Evolutionary conservation across 73 alveolate species (phyloP).

Genomic region (Tetrahymena malaccensis): DNA sequence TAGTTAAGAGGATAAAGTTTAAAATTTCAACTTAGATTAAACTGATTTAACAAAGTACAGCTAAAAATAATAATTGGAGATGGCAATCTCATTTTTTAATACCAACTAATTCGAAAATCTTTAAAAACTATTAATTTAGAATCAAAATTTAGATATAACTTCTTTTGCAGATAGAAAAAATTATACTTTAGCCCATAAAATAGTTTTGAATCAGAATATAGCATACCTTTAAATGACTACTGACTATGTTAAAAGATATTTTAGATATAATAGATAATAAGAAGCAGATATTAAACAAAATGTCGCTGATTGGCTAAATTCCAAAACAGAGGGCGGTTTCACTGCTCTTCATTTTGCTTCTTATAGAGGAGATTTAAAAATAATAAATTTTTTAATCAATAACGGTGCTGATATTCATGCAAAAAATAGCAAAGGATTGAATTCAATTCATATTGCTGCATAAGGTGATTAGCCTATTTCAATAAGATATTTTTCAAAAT

Average conservation of each 20-base stretch:
- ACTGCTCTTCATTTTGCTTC: slow-evolving; percentile 87
- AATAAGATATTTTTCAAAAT: slow-evolving; percentile 48
- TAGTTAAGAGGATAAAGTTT: not conserved
- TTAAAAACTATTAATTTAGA: not conserved
- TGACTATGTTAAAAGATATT: not conserved
- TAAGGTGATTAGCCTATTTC: slow-evolving; percentile 80
- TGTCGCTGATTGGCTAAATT: not conserved
- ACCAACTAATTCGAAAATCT: not conserved
- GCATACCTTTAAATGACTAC: not conserved
- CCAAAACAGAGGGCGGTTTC: slow-evolving; percentile 55
- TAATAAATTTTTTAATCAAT: slow-evolving; percentile 51
- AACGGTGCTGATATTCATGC: slow-evolving; percentile 71
- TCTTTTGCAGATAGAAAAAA: not conserved
- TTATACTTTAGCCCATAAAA: not conserved
- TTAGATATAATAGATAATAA: not conserved
- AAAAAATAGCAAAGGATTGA: slow-evolving; percentile 70
- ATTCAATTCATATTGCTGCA: slow-evolving; percentile 88
- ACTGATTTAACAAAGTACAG: not conserved
- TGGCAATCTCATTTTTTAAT: not conserved
- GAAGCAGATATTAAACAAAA: not conserved
- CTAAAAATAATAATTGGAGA: not conserved
- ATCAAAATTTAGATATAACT: not conserved
- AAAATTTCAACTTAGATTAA: not conserved
- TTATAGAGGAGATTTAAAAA: slow-evolving; percentile 78
- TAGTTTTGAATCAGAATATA: not conserved